A percentile compares a stretch with the other conserved stretches of the same genome.
phyloP scores from a whole-genome alignment of 768 basidiomycete genomes.

The Psilocybe cyanescens region DNA sequence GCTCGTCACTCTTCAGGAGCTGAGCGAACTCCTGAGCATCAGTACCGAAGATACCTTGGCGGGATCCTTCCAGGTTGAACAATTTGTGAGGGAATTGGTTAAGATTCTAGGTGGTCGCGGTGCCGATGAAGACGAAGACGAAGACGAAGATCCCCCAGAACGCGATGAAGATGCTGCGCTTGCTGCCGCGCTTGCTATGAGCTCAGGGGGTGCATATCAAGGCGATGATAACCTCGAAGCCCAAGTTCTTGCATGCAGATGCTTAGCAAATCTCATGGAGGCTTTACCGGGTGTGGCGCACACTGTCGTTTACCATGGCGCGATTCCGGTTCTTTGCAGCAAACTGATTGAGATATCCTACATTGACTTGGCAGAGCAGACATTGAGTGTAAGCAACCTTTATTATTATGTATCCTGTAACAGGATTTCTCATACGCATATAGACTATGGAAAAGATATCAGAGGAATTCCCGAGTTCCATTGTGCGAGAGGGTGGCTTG shows the following conservation, averaged over 20 bases:
- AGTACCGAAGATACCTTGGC: conserved; percentile 97
- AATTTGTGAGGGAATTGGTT: conserved; percentile 90
- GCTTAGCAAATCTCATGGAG: conserved; percentile 98
- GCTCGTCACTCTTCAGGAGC: conserved; percentile 89
- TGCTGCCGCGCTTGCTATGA: conserved; percentile 86
- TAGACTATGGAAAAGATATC: conserved; percentile 99
- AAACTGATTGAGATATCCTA: conserved; percentile 97
- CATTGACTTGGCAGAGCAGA: conserved; percentile 98
- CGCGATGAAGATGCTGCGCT: conserved; percentile 87
- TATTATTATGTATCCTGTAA: conserved; percentile 17
- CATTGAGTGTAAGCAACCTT: conserved; percentile 76
- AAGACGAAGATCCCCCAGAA: conserved; percentile 68
- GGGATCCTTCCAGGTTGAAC: conserved; percentile 93
- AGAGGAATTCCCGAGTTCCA: conserved; percentile 94
- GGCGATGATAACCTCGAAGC: conserved; percentile 92
- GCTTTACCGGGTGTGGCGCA: conserved; percentile 98
- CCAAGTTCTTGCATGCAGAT: conserved; percentile 94
- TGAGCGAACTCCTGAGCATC: conserved; percentile 93
- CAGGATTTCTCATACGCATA: conserved; percentile 18
- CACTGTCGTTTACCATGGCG: conserved; percentile 97
- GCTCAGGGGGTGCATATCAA: conserved; percentile 65
- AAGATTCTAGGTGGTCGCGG: conserved; percentile 86
- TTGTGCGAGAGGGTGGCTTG: conserved; percentile 94
- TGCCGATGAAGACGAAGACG: conserved; percentile 72
- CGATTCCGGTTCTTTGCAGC: conserved; percentile 96